These are phyloP conservation scores for Zopfochytrium polystomum DNA, from an alignment of 371 early-diverging fungal genomes.

Conservation along the genomic window DNA sequence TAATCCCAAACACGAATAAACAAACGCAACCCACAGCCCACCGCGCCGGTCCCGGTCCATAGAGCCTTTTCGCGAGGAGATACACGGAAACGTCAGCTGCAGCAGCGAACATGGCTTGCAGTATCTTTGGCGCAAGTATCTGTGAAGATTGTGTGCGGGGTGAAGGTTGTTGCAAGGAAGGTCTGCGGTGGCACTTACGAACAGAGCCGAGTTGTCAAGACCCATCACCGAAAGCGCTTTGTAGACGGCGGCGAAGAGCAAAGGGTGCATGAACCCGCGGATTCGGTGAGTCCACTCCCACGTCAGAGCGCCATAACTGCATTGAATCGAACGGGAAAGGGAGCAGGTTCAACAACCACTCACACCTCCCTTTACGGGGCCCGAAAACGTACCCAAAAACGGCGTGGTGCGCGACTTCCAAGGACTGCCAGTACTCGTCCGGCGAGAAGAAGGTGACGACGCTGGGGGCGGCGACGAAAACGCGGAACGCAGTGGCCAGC, in stretches of 20 bases:
- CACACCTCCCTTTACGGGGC: too few species aligned
- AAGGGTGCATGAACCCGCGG: constrained; percentile 75
- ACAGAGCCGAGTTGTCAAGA: constrained; percentile 57
- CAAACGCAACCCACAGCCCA: constrained; percentile 59
- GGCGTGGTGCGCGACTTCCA: constrained; percentile 59
- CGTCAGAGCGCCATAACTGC: constrained; percentile 85
- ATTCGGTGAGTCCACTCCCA: constrained; percentile 86
- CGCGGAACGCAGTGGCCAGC: too few species aligned
- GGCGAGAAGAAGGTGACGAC: constrained; percentile 75
- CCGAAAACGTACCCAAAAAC: constrained; percentile 49
- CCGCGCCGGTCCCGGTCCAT: constrained; percentile 47
- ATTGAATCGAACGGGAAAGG: too few species aligned
- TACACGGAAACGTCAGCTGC: constrained; percentile 70
- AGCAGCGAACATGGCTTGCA: constrained; percentile 73
- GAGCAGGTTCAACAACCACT: too few species aligned
- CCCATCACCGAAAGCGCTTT: constrained; percentile 51
- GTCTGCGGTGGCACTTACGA: constrained; percentile 42
- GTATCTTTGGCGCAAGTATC: constrained; percentile 66
- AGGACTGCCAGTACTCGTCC: constrained; percentile 89
- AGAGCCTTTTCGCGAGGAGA: constrained; percentile 60
- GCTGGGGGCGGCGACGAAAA: constrained; percentile 53
- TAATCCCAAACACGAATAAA: constrained; percentile 11
- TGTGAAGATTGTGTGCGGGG: constrained; percentile 23
- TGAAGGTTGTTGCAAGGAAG: not conserved
- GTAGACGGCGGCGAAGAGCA: constrained; percentile 73